A percentile compares a stretch with the other conserved stretches of the same genome.
Evolutionary conservation across 1,139 yeast species (phyloP).

Genomic region (Protomyces inouyei): DNA sequence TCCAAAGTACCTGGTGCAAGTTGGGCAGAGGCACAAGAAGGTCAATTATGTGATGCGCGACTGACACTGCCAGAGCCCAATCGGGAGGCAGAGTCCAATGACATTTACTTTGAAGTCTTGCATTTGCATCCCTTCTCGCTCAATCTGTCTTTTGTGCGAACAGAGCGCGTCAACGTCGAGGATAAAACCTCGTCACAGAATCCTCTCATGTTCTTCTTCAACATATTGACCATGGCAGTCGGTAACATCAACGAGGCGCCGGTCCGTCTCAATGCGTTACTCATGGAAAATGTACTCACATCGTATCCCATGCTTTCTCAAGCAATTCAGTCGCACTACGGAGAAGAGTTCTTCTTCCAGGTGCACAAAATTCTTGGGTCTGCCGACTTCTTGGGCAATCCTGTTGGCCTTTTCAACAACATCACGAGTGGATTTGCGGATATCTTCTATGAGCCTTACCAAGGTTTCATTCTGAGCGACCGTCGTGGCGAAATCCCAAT

Average conservation of each 20-base stretch:
- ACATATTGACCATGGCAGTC: constrained; percentile 90
- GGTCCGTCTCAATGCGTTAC: constrained; percentile 75
- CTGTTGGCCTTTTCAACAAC: constrained; percentile 91
- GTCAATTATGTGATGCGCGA: constrained; percentile 55
- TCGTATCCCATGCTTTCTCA: constrained; percentile 70
- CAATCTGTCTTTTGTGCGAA: constrained; percentile 85
- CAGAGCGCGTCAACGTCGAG: constrained; percentile 67
- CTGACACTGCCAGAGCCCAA: constrained; percentile 63
- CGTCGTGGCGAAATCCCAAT: constrained; percentile 94
- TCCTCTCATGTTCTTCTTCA: constrained; percentile 64
- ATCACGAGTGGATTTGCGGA: constrained; percentile 93
- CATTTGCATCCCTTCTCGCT: constrained; percentile 88
- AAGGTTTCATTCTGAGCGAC: constrained; percentile 89
- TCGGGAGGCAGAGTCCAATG: constrained; percentile 55
- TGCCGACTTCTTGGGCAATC: constrained; percentile 94
- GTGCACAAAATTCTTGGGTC: constrained; percentile 90
- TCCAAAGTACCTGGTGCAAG: constrained; percentile 53
- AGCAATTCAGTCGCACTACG: constrained; percentile 76
- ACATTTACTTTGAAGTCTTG: constrained; percentile 84
- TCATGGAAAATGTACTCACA: constrained; percentile 82
- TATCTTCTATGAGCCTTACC: constrained; percentile 94
- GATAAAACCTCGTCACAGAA: constrained; percentile 55
- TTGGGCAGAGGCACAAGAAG: constrained; percentile 36
- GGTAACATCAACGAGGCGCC: constrained; percentile 98
- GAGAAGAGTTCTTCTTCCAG: constrained; percentile 88